Evolutionary conservation across 768 basidiomycete genomes (phyloP), one percentile per base, ranked within the genome.

Genomic region (Xerocomus potaroensis): DNA sequence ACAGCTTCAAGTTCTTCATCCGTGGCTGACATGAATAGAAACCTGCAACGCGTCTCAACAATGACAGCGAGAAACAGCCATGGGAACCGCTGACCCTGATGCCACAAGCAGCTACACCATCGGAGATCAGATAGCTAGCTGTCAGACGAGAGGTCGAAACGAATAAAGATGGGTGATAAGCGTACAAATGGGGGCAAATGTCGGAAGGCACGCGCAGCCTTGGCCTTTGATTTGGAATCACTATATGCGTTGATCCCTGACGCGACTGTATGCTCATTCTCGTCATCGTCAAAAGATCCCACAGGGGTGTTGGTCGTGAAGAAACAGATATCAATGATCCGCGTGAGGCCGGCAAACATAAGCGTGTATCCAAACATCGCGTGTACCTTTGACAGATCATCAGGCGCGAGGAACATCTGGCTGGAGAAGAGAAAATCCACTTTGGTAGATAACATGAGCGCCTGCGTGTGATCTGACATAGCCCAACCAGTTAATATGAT

Each of bases 401-500:
- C 41, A 49, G 14, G 6, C 11, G 8, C 27, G 26, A 23, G 22
- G 7, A 19, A 22, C n/a, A n/a, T n/a, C 15, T 24, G 8, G 6
- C 24, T 7, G 27, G 22, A 33, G 9, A 31, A 33, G 29, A 24
- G 7, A 33, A n/a, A 1, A 18, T 56, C 39, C 43, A 90, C 90
- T 70, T 81, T 82, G 1, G 91, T 89, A 1, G 91, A 91, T 31
- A 94, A 72, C 80, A 82, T 84, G 40, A 92, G 73, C 5, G 79
- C 81, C 69, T 97, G 93, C 1, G 80, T 79, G 54, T 96, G 93
- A 35, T 89, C 83, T 0, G 87, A 87, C 88, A 96, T 94, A 0
- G 85, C 92, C 84, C 88, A 95, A 6, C 94, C 94, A 0, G 94
- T 96, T 48, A 96, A 72, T 48, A 91, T 83, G 53, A 94, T 84